Conservation (phyloP, 2,329 filamentous ascomycete genomes). For the Fusarium tupiense region DNA sequence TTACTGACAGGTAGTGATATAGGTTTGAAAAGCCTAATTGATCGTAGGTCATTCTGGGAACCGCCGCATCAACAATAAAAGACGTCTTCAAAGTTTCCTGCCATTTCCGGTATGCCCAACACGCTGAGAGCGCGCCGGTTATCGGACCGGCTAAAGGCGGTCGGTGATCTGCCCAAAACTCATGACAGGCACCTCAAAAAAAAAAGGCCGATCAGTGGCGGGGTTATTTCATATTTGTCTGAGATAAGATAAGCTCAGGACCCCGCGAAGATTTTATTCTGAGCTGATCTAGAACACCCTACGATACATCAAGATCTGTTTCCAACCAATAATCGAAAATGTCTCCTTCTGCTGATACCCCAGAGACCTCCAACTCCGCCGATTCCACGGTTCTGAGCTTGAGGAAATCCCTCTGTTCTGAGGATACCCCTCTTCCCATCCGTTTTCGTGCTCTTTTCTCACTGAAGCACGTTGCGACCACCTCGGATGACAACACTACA, state of each 20-base stretch:
- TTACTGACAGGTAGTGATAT: not conserved
- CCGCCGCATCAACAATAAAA: not conserved
- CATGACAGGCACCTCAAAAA: not conserved
- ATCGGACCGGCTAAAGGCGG: conserved; percentile 7
- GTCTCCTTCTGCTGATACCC: conserved; percentile 40
- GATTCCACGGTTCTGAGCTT: conserved; percentile 67
- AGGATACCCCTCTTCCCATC: conserved; percentile 82
- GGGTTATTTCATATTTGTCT: conserved; percentile 11
- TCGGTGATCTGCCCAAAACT: not conserved
- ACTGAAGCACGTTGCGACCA: conserved; percentile 88
- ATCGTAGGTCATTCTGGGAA: no score
- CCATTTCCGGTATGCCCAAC: not conserved
- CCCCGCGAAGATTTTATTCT: conserved; percentile 51
- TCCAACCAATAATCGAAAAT: conserved; percentile 36
- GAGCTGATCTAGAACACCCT: conserved; percentile 16
- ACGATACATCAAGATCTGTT: conserved; percentile 21
- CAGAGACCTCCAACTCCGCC: conserved; percentile 35
- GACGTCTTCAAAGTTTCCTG: not conserved
- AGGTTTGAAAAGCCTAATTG: not conserved
- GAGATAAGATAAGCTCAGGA: conserved; percentile 42
- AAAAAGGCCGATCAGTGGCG: conserved; percentile 19
- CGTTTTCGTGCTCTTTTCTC: conserved; percentile 98
- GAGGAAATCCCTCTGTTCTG: conserved; percentile 80
- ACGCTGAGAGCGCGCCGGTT: not conserved
- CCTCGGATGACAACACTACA: conserved; percentile 68